phyloP scores from a whole-genome alignment of 2,329 filamentous ascomycete species.

The Colletotrichum liriopes region DNA sequence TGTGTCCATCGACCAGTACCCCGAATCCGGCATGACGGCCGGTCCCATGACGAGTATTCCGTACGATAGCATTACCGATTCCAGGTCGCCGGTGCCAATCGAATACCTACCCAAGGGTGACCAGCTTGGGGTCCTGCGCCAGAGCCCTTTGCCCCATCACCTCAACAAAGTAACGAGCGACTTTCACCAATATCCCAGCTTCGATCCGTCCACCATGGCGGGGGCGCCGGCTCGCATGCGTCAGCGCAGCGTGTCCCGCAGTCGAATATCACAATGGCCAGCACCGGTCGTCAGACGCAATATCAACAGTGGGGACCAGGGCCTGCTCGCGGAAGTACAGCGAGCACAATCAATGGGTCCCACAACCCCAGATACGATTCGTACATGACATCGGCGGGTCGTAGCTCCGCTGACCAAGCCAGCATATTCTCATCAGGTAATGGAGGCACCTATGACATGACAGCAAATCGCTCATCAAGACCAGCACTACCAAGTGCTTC shows the following conservation, averaged over 20 bases:
- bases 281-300: conserved; percentile 79
- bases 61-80: conserved; percentile 81
- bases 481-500: conserved; percentile 69
- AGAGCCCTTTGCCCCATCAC: conserved; percentile 83
- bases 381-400: conserved; percentile 72
- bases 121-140: conserved; percentile 74
- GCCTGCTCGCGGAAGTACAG: conserved; percentile 68
- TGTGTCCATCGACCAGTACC: conserved; percentile 78
- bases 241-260: conserved; percentile 71
- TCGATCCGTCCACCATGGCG: conserved; percentile 69
- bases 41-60: conserved; percentile 91
- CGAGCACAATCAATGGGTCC: conserved; percentile 64
- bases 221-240: conserved; percentile 69
- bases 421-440: conserved; percentile 74
- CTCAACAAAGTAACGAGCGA: conserved; percentile 83
- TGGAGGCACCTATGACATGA: conserved; percentile 59
- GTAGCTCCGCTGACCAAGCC: conserved; percentile 68
- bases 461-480: conserved; percentile 63
- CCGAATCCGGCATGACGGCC: conserved; percentile 78
- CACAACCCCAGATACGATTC: conserved; percentile 77
- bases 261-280: conserved; percentile 79
- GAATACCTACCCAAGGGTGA: conserved; percentile 81
- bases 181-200: conserved; percentile 90
- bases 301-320: conserved; percentile 81
- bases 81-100: conserved; percentile 78